These are phyloP conservation scores for Cordia subcordata DNA, from an alignment of 257 asterid species.

Conservation along the genomic window DNA sequence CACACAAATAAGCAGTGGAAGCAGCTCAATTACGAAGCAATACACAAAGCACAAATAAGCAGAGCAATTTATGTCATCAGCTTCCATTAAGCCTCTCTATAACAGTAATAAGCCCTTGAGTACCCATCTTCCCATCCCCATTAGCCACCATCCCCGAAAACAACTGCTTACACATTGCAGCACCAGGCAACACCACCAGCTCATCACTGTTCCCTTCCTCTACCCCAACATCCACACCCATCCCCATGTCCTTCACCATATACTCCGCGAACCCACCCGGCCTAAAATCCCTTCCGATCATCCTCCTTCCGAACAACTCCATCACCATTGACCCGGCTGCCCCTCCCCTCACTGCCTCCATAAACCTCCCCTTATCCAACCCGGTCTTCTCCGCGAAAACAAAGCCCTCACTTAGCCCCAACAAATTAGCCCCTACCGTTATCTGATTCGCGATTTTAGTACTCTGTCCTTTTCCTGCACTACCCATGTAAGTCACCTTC, in stretches of 20 bases:
- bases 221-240: slow-evolving; percentile 59
- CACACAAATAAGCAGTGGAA: too few relatives aligned
- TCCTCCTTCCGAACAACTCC: slow-evolving; percentile 83
- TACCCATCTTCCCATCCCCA: slow-evolving; percentile 75
- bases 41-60: too few relatives aligned
- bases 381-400: slow-evolving; percentile 79
- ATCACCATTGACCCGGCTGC: slow-evolving; percentile 83
- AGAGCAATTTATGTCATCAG: background rate
- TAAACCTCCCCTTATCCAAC: slow-evolving; percentile 48
- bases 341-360: slow-evolving; percentile 80
- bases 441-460: slow-evolving; percentile 85
- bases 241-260: slow-evolving; percentile 91
- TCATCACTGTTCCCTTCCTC: slow-evolving; percentile 19
- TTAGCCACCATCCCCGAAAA: slow-evolving; percentile 79
- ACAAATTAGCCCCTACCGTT: slow-evolving; percentile 49
- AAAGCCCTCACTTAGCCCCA: slow-evolving; percentile 85
- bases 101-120: slow-evolving; percentile 68
- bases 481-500: slow-evolving; percentile 56
- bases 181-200: slow-evolving; percentile 74
- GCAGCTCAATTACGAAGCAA: too few relatives aligned
- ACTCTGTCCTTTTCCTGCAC: slow-evolving; percentile 79
- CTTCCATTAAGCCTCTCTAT: slow-evolving; percentile 68
- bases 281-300: slow-evolving; percentile 64
- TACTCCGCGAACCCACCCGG: slow-evolving; percentile 83
- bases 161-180: slow-evolving; percentile 72